These are phyloP conservation scores for Isoetes taiwanensis DNA, from an alignment of 75 land plant genomes.

Conservation along the genomic window DNA sequence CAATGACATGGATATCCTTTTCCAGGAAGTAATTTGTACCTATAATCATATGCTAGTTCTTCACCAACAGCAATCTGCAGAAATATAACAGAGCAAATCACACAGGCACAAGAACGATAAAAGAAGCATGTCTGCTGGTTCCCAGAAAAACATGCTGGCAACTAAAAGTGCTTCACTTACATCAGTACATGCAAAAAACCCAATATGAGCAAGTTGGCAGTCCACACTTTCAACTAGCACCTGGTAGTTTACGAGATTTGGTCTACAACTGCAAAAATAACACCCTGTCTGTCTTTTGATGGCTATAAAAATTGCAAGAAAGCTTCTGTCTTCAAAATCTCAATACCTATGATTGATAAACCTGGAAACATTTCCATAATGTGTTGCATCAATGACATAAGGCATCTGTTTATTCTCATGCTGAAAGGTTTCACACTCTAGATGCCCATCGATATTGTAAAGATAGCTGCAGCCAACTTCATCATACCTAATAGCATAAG, in stretches of 20 bases:
- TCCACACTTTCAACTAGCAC: constrained; percentile 98
- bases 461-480: constrained; percentile 59
- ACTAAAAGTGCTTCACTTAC: too few species aligned
- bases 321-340: too few species aligned
- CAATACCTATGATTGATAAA: constrained; percentile 99
- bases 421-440: constrained; percentile 37
- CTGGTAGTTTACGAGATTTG: constrained; percentile 73
- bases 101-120: too few species aligned
- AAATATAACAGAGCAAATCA: constrained; percentile 9
- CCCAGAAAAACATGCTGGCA: too few species aligned
- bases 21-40: constrained; percentile 46
- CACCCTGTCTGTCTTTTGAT: too few species aligned
- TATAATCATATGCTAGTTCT: constrained; percentile 72
- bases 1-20: constrained; percentile 68
- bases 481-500: constrained; percentile 71
- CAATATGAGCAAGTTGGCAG: constrained; percentile 86
- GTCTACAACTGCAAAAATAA: constrained; percentile 50
- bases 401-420: constrained; percentile 37
- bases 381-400: constrained; percentile 85
- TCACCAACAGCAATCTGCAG: constrained; percentile 72
- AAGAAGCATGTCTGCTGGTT: too few species aligned
- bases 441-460: constrained; percentile 67
- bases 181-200: constrained; percentile 82
- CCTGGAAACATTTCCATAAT: constrained; percentile 85
- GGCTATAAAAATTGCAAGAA: too few species aligned